A percentile compares a stretch with the other conserved stretches of the same genome.
phyloP scores from a whole-genome alignment of 2,329 filamentous ascomycete genomes.

The Colletotrichum coccodes region DNA sequence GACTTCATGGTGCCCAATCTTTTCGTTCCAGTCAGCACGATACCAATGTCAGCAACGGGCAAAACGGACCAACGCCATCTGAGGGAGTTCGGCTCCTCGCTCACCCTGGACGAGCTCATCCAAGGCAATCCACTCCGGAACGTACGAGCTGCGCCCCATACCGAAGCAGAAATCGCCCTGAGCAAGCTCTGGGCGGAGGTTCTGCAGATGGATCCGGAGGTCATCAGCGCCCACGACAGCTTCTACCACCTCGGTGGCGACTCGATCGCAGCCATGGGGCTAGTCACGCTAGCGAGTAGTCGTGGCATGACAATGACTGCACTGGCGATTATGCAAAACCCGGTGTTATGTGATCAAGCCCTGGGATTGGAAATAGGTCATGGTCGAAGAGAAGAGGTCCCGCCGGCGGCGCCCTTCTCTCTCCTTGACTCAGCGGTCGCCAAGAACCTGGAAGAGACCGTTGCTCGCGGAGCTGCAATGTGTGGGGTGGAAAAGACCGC shows the following conservation, averaged over 20 bases:
- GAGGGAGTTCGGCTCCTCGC: not conserved
- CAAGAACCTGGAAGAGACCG: not conserved
- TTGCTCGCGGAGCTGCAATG: not conserved
- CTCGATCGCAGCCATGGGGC: conserved; percentile 20
- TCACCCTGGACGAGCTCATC: too few species aligned
- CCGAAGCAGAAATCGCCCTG: not conserved
- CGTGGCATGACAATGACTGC: conserved; percentile 19
- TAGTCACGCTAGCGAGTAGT: conserved; percentile 15
- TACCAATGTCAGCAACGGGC: conserved; percentile 33
- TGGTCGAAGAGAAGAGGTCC: too few species aligned
- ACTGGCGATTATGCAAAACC: conserved; percentile 35
- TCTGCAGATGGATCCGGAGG: not conserved
- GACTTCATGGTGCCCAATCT: conserved; percentile 37
- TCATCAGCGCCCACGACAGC: conserved; percentile 8
- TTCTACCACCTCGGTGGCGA: conserved; percentile 66
- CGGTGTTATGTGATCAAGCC: too few species aligned
- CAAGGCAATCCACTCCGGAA: not conserved
- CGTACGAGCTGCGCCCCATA: conserved; percentile 5
- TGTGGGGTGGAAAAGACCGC: conserved; percentile 15
- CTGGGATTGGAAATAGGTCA: too few species aligned
- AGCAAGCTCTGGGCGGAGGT: conserved; percentile 45
- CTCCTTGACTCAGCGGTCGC: too few species aligned
- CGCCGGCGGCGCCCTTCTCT: not conserved
- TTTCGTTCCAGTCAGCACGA: conserved; percentile 30
- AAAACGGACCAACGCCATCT: not conserved